Evolutionary conservation across 2,329 filamentous ascomycete species (phyloP).

Genomic region (Delphinella strobiligena): DNA sequence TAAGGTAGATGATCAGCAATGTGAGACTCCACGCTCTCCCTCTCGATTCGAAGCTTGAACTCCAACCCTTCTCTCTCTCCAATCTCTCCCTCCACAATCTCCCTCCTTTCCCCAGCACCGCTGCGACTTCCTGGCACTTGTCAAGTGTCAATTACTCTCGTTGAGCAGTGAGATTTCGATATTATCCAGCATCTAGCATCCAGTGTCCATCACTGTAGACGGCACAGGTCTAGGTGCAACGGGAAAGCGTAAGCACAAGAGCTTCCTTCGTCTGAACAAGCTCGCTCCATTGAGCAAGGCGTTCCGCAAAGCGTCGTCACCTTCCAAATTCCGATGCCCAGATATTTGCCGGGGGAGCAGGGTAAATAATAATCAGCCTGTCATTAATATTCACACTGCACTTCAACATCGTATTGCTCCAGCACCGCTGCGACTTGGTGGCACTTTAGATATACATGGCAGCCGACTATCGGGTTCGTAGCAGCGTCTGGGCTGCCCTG

Average conservation of each 20-base stretch:
- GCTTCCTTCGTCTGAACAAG: background rate
- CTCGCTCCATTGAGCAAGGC: background rate
- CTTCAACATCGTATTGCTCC: no score
- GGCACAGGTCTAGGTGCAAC: slow-evolving; percentile 1
- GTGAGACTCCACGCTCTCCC: background rate
- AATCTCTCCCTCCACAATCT: background rate
- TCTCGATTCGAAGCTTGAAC: background rate
- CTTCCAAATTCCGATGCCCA: background rate
- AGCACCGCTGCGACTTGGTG: no score
- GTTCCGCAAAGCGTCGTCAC: background rate
- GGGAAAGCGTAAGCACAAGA: background rate
- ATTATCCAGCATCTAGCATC: no score
- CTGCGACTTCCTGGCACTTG: slow-evolving; percentile 1
- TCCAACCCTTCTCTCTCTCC: background rate
- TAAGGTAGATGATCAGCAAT: background rate
- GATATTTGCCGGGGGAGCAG: background rate
- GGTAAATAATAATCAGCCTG: no score
- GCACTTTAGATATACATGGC: slow-evolving; percentile 19
- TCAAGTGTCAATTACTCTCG: slow-evolving; percentile 6
- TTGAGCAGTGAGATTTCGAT: background rate
- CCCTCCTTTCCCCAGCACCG: background rate
- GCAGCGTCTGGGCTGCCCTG: slow-evolving; percentile 37
- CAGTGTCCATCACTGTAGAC: no score
- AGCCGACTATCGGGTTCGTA: slow-evolving; percentile 26
- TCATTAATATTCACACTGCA: no score